Conservation (phyloP, 371 early-diverging fungal genomes). For the Phascolomyces articulosus region DNA sequence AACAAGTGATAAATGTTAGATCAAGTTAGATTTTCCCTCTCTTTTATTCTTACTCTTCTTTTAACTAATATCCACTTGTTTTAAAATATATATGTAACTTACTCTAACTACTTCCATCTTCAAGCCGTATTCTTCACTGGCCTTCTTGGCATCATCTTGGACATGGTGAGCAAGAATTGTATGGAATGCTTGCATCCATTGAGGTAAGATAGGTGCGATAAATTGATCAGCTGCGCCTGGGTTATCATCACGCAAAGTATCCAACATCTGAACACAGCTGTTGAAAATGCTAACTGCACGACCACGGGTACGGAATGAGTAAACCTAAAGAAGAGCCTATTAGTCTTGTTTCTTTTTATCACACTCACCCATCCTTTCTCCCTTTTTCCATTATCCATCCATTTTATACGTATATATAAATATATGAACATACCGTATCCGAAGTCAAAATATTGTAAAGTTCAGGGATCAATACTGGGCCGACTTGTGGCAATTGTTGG, state of each 20-base stretch:
- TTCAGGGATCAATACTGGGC: conserved; percentile 82
- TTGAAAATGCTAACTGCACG: conserved; percentile 82
- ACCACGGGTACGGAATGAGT: conserved; percentile 73
- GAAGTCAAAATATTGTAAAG: conserved; percentile 73
- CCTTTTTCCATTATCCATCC: too few relatives aligned
- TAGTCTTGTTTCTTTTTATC: not conserved
- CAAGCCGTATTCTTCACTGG: conserved; percentile 65
- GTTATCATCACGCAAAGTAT: conserved; percentile 77
- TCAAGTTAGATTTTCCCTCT: too few relatives aligned
- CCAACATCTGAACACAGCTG: conserved; percentile 83
- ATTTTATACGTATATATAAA: too few relatives aligned
- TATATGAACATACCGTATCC: conserved; percentile 41
- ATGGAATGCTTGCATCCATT: conserved; percentile 80
- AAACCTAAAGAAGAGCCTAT: conserved; percentile 41
- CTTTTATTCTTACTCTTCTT: too few relatives aligned
- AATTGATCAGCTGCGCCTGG: conserved; percentile 70
- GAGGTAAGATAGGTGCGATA: conserved; percentile 73
- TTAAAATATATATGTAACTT: conserved; percentile 3
- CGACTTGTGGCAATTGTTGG: conserved; percentile 80
- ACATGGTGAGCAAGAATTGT: conserved; percentile 63
- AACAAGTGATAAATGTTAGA: not conserved
- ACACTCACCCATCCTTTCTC: too few relatives aligned
- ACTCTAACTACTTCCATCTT: conserved; percentile 77
- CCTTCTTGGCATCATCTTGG: conserved; percentile 45
- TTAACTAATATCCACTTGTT: too few relatives aligned